A percentile compares a stretch with the other conserved stretches of the same genome.
Conservation (phyloP, 306 rosid genomes). For the Astragalus membranaceus region DNA sequence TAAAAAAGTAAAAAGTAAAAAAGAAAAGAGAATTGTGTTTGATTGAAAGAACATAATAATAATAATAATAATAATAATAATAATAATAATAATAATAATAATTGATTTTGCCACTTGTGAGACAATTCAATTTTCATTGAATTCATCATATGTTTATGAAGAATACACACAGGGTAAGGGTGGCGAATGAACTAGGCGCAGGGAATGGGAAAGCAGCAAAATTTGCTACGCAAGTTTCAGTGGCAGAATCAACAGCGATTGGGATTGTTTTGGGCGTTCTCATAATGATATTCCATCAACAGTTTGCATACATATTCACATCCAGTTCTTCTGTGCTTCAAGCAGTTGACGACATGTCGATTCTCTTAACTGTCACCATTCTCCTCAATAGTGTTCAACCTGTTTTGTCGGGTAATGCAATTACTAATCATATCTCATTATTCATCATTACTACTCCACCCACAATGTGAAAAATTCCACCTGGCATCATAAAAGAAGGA, state of each 20-base stretch:
- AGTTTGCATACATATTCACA: constrained; percentile 49
- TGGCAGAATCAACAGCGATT: constrained; percentile 34
- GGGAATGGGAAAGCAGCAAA: constrained; percentile 65
- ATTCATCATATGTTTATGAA: no score
- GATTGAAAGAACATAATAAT: no score
- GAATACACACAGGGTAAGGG: constrained; percentile 44
- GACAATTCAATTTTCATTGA: no score
- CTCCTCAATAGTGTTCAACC: constrained; percentile 71
- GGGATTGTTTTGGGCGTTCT: constrained; percentile 41
- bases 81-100: no score
- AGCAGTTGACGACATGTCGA: constrained; percentile 36
- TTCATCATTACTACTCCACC: no score
- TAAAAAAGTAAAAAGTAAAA: no score
- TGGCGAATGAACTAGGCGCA: constrained; percentile 65
- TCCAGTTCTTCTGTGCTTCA: constrained; percentile 38
- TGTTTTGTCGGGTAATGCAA: constrained; percentile 45
- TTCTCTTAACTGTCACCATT: constrained; percentile 48
- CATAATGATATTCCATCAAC: constrained; percentile 29
- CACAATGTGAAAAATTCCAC: no score
- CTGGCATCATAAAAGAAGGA: no score
- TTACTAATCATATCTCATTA: no score
- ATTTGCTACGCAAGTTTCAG: constrained; percentile 51
- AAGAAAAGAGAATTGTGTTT: no score
- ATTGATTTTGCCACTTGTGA: no score
- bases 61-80: no score